These are phyloP conservation scores for Grifola frondosa DNA, from an alignment of 1,284 basidiomycete genomes.

Conservation along the genomic window DNA sequence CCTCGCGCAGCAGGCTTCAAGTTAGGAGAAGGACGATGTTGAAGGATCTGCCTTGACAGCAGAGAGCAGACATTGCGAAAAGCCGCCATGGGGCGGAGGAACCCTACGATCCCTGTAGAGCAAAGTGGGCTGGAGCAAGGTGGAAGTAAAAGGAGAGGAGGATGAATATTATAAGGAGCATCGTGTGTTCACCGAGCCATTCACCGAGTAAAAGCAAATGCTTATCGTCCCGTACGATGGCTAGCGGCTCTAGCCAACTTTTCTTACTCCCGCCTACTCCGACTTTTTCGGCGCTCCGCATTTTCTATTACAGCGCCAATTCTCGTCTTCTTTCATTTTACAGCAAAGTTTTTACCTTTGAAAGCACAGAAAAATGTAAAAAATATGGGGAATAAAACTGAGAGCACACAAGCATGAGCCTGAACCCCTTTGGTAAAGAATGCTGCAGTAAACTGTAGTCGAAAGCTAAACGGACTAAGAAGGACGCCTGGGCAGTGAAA, in stretches of 20 bases:
- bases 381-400: too few relatives aligned
- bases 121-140: slow-evolving; percentile 19
- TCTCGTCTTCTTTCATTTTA: background rate
- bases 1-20: slow-evolving; percentile 29
- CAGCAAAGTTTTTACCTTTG: too few relatives aligned
- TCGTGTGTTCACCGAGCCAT: slow-evolving; percentile 54
- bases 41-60: slow-evolving; percentile 17
- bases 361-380: too few relatives aligned
- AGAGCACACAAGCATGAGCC: too few relatives aligned
- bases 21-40: slow-evolving; percentile 8
- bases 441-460: too few relatives aligned
- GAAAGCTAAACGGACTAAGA: slow-evolving; percentile 17
- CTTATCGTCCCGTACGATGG: slow-evolving; percentile 30
- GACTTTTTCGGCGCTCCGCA: slow-evolving; percentile 20
- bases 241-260: slow-evolving; percentile 17
- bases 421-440: too few relatives aligned
- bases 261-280: slow-evolving; percentile 12
- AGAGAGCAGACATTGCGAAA: slow-evolving; percentile 45
- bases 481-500: slow-evolving; percentile 16
- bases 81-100: slow-evolving; percentile 41
- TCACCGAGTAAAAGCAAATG: slow-evolving; percentile 57
- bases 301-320: slow-evolving; percentile 6
- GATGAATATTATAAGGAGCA: slow-evolving; percentile 25
- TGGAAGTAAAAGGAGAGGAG: slow-evolving; percentile 26
- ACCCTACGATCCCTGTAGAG: slow-evolving; percentile 14